These are phyloP conservation scores for Amanita jacksonii DNA, from an alignment of 768 basidiomycete species.

Conservation along the genomic window DNA sequence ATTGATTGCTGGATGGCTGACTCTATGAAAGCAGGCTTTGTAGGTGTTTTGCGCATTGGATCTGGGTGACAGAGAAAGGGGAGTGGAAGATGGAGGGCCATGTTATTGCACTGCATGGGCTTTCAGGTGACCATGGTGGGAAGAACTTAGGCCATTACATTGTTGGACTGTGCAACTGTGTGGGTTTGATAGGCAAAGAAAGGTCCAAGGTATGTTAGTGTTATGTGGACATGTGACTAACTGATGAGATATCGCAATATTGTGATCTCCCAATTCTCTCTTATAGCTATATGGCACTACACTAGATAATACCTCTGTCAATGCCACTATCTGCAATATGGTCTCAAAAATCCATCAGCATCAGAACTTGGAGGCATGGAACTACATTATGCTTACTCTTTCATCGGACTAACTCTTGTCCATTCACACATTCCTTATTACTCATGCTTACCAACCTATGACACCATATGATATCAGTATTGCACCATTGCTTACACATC, in stretches of 20 bases:
- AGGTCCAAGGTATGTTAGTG: slow-evolving; percentile 18
- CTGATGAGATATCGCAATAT: too few relatives aligned
- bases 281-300: background rate
- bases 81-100: slow-evolving; percentile 16
- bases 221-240: too few relatives aligned
- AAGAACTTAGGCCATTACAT: slow-evolving; percentile 19
- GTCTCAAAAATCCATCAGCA: background rate
- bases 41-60: slow-evolving; percentile 18
- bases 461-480: too few relatives aligned
- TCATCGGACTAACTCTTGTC: too few relatives aligned
- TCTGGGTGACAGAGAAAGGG: slow-evolving; percentile 12
- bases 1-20: slow-evolving; percentile 14
- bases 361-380: too few relatives aligned
- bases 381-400: too few relatives aligned
- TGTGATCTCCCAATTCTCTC: too few relatives aligned
- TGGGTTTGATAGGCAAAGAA: slow-evolving; percentile 14
- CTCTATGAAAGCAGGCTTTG: slow-evolving; percentile 14
- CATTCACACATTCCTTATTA: too few relatives aligned
- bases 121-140: slow-evolving; percentile 18
- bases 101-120: slow-evolving; percentile 15
- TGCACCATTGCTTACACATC: too few relatives aligned
- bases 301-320: background rate
- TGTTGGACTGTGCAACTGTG: slow-evolving; percentile 14
- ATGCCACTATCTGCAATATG: background rate
- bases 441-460: too few relatives aligned